Evolutionary conservation across 2,329 filamentous ascomycete genomes (phyloP), one percentile per base, ranked within the genome.

Genomic region (Catunica adiposa): DNA sequence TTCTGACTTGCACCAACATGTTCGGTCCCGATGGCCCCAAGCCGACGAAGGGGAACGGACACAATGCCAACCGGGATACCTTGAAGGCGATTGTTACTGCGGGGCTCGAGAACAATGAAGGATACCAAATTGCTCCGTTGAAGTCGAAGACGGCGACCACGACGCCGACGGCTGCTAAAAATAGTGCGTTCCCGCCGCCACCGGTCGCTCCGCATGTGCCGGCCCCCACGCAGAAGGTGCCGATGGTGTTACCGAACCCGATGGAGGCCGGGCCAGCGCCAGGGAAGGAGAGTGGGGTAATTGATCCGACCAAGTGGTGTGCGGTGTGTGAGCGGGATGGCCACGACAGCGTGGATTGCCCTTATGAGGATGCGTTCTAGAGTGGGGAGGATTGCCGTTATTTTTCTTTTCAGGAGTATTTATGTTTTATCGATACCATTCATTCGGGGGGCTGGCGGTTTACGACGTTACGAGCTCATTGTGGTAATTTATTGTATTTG

Each of bases 251-350:
- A 53, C 78, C 79, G 3, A 82, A 80, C 63, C 77, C 75, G 6
- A 78, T 80, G 72, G 81, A 82, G 54, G 75, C 74, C 54, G 80
- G 80, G 1, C 82, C 86, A 1, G 77, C 87, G 23, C 83, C 86
- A 3, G 86, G 86, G 54, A 90, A 88, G 70, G 80, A 83, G 61
- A 88, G 82, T 56, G 84, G 85, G 1, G 71, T 86, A 50, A 75
- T 90, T 61, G 88, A 97, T 63, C 79, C 83, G 55, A 79, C 83
- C 60, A 96, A 95, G 70, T 98, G 92, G 92, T 98, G 92, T 69
- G 92, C 92, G 15, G 74, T 97, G 47, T 98, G 92, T 66, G 92
- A 98, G 73, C 81, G 87, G 60, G 92, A 98, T 64, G 92, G 92
- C 14, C 92, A 98, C 66, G 86, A 96, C 68, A 96, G 90, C 64